Evolutionary conservation across 352 stramenopile species (phyloP).

Genomic region (Globisporangium rhizosaccharum): DNA sequence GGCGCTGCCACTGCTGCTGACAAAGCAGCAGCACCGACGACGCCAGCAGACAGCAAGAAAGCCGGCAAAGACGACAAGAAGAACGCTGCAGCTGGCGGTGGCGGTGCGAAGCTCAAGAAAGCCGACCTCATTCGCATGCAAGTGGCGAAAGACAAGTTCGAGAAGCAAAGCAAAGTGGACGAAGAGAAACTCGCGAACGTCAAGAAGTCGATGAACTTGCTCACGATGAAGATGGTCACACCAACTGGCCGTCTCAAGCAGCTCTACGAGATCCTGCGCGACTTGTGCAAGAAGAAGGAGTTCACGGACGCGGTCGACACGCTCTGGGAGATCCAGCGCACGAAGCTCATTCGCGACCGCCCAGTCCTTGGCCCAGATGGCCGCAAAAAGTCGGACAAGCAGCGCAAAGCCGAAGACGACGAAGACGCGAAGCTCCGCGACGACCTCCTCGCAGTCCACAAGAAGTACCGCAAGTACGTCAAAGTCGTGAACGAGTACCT

Average conservation of each 20-base stretch:
- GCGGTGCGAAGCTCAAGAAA: conserved; percentile 70
- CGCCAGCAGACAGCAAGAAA: neutral
- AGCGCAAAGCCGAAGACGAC: conserved; percentile 65
- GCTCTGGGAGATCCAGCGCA: conserved; percentile 84
- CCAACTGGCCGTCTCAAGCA: conserved; percentile 76
- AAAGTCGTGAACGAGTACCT: conserved; percentile 74
- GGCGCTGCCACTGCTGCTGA: neutral
- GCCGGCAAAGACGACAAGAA: conserved; percentile 38
- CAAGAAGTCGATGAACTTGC: conserved; percentile 74
- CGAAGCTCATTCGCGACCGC: conserved; percentile 50
- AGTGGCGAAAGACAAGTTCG: conserved; percentile 80
- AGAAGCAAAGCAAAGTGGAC: conserved; percentile 85
- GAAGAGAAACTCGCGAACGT: conserved; percentile 86
- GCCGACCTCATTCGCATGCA: conserved; percentile 84
- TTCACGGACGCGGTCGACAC: conserved; percentile 82
- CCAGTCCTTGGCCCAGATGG: conserved; percentile 25
- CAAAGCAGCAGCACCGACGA: neutral
- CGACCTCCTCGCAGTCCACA: conserved; percentile 71
- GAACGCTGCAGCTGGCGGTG: conserved; percentile 1
- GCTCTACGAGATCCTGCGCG: conserved; percentile 80
- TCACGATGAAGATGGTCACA: conserved; percentile 86
- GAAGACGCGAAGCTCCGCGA: conserved; percentile 60
- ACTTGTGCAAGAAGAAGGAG: conserved; percentile 83
- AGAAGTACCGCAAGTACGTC: conserved; percentile 87
- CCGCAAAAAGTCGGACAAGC: conserved; percentile 68